Evolutionary conservation across 345 rosid genomes (phyloP), one percentile per base, ranked within the genome.

Genomic region (Populus pruinosa): DNA sequence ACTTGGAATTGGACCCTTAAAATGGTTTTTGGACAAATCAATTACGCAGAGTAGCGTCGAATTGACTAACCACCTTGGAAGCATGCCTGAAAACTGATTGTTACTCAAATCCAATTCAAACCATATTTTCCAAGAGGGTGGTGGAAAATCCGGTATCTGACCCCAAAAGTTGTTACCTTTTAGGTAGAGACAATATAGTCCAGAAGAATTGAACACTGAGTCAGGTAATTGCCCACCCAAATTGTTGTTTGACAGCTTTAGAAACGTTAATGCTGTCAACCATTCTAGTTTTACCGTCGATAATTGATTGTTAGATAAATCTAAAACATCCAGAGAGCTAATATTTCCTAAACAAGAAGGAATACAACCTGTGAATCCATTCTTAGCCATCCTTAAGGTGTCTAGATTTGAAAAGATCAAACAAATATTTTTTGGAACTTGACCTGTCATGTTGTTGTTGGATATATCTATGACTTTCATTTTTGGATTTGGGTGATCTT

Each of bases 261-360:
- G 0, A 43, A 8, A 43, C 14, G 0, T 0, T 10, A 10, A 0
- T 8, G 12, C 2, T 12, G 9, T 43, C 0, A 43, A 0, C 0
- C 0, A 3, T 12, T 43, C 3, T 43, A 10, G 14, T 10, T 43
- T 43, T 43, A 12, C 14, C 10, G 13, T 9, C 0, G 47, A 43
- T 3, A 43, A 43, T 9, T 8, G 47, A 64, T 83, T 85, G 33
- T 59, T 11, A 0, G 83, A 83, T 44, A 83, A 38, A 16, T 83
- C 86, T 12, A 82, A 69, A 20, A 0, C 0, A 0, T 0, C 1
- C 25, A 76, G 0, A 2, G 1, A 0, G 1, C 29, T 65, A 70
- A 74, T 18, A 55, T 66, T 41, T 12, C 82, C 82, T 0, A 80
- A 16, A 1, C 80, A 82, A 7, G 68, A 2, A 33, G 88, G 86